Evolutionary conservation across 345 rosid genomes (phyloP).

Genomic region (Gossypioides kirkii): DNA sequence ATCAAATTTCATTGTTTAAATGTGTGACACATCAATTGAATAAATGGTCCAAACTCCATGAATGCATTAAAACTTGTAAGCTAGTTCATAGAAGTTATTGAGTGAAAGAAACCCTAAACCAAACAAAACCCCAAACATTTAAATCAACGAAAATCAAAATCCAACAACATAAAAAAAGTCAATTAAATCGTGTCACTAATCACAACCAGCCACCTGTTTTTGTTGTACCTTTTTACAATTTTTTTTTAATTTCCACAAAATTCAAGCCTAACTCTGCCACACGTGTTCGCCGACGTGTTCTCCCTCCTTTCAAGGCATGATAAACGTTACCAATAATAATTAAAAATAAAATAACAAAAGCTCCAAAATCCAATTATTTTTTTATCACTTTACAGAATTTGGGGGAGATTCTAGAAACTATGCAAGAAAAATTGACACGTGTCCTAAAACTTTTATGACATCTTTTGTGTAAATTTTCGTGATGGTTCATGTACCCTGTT

Average conservation of each 20-base stretch:
- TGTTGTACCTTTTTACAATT: neutral
- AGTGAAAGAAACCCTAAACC: conserved; percentile 53
- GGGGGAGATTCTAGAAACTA: conserved; percentile 14
- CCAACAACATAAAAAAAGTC: neutral
- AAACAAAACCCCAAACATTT: neutral
- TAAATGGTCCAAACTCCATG: conserved; percentile 8
- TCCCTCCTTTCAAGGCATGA: conserved; percentile 11
- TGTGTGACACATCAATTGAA: neutral
- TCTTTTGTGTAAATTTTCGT: conserved; percentile 13
- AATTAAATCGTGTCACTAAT: conserved; percentile 22
- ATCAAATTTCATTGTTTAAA: neutral
- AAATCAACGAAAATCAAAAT: neutral
- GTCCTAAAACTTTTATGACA: conserved; percentile 18
- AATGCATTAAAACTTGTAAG: conserved; percentile 11
- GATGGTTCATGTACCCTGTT: conserved; percentile 42
- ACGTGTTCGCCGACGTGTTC: conserved; percentile 27
- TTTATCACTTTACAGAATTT: too few relatives aligned
- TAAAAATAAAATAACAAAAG: too few relatives aligned
- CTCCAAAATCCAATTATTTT: too few relatives aligned
- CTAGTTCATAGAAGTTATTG: conserved; percentile 32
- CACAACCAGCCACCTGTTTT: neutral
- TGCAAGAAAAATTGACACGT: conserved; percentile 23
- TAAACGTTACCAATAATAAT: conserved; percentile 4
- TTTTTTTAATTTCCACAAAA: conserved; percentile 6
- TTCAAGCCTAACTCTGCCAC: conserved; percentile 38